Evolutionary conservation across 2,329 filamentous ascomycete species (phyloP).

Genomic region (Aquanectria penicillioides): DNA sequence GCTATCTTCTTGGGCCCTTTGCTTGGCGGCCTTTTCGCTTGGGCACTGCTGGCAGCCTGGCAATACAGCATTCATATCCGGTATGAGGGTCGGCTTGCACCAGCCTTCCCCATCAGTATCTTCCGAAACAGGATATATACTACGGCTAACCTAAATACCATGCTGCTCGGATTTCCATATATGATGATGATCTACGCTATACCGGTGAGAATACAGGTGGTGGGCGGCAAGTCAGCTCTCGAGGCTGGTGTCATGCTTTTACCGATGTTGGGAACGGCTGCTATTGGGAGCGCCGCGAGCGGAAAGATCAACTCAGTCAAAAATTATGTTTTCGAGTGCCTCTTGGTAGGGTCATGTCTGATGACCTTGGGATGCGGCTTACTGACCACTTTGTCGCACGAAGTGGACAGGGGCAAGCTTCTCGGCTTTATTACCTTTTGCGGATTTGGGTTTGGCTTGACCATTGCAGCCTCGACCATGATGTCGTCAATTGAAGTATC

Average conservation of each 20-base stretch:
- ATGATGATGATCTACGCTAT: conserved; percentile 60
- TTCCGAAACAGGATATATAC: conserved; percentile 59
- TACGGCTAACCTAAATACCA: conserved; percentile 54
- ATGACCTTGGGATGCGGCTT: conserved; percentile 60
- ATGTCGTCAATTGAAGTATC: conserved; percentile 54
- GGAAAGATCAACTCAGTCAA: conserved; percentile 54
- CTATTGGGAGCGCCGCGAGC: conserved; percentile 54
- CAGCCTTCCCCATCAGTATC: conserved; percentile 60
- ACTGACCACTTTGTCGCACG: conserved; percentile 49
- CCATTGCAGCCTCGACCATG: conserved; percentile 59
- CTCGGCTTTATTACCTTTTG: conserved; percentile 61
- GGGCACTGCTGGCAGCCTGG: conserved; percentile 44
- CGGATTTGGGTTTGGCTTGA: conserved; percentile 63
- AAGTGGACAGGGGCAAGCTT: conserved; percentile 53
- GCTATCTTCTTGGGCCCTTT: conserved; percentile 47
- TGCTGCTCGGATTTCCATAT: conserved; percentile 62
- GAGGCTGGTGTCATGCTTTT: conserved; percentile 62
- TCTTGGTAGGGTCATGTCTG: conserved; percentile 53
- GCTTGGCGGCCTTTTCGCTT: conserved; percentile 41
- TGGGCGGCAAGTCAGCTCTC: conserved; percentile 57
- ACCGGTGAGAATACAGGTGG: conserved; percentile 60
- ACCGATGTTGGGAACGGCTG: conserved; percentile 61
- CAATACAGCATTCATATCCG: conserved; percentile 37
- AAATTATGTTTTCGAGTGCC: conserved; percentile 55
- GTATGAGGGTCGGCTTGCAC: conserved; percentile 41